Conservation (phyloP, 352 stramenopile species). For the Phytophthora macrochlamydospora region DNA sequence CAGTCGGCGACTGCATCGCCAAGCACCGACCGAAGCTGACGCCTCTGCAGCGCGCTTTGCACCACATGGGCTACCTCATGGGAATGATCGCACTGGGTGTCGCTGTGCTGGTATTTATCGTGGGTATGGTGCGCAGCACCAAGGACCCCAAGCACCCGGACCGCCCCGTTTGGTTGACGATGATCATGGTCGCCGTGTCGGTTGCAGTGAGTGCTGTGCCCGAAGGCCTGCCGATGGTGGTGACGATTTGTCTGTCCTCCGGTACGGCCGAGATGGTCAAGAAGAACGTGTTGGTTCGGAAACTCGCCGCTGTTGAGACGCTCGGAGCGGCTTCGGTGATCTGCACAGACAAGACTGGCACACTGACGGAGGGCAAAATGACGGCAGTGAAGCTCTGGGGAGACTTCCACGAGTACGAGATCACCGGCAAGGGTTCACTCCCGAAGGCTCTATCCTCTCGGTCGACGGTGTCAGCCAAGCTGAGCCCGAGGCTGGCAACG, state of each 20-base stretch:
- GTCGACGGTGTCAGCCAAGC: constrained; percentile 48
- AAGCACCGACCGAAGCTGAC: constrained; percentile 82
- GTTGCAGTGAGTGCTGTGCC: constrained; percentile 79
- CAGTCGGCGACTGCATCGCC: constrained; percentile 53
- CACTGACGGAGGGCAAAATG: constrained; percentile 91
- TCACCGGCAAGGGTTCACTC: constrained; percentile 69
- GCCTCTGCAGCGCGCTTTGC: constrained; percentile 91
- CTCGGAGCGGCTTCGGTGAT: constrained; percentile 93
- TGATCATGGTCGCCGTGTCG: constrained; percentile 95
- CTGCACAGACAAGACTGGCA: constrained; percentile 96
- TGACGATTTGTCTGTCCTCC: constrained; percentile 80
- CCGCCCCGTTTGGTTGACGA: constrained; percentile 88
- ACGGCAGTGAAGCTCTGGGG: constrained; percentile 80
- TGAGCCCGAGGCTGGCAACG: constrained; percentile 42
- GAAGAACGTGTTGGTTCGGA: constrained; percentile 85
- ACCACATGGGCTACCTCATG: constrained; percentile 94
- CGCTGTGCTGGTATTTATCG: constrained; percentile 89
- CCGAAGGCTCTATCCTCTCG: constrained; percentile 56
- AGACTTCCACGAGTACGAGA: constrained; percentile 69
- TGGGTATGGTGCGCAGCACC: constrained; percentile 72
- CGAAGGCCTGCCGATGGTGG: constrained; percentile 80
- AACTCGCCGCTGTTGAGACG: constrained; percentile 82
- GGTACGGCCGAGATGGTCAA: constrained; percentile 78
- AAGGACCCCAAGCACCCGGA: constrained; percentile 69
- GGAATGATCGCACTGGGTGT: constrained; percentile 86